Percentiles rank a stretch among this genome's conserved stretches.
Conservation (phyloP, 306 rosid genomes). For the Clitoria ternatea region DNA sequence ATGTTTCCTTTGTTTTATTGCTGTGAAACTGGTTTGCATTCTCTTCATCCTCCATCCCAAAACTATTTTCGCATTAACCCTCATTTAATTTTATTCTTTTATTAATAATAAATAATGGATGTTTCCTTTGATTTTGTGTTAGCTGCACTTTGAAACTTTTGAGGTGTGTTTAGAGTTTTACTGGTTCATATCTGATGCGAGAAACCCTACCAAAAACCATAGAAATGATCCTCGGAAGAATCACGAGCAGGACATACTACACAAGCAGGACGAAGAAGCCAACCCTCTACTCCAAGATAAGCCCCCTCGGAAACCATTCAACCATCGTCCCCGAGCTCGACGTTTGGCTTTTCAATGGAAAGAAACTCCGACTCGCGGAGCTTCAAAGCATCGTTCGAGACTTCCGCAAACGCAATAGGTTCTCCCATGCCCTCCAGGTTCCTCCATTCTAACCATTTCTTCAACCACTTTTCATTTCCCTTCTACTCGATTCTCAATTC, state of each 20-base stretch:
- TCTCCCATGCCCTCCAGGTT: constrained; percentile 66
- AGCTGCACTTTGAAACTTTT: too few relatives aligned
- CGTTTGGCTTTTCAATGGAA: constrained; percentile 68
- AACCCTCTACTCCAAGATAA: constrained; percentile 56
- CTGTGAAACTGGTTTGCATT: constrained; percentile 13
- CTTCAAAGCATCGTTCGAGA: constrained; percentile 78
- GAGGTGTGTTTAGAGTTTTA: too few relatives aligned
- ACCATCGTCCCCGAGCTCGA: constrained; percentile 62
- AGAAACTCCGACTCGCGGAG: constrained; percentile 58
- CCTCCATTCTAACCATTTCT: too few relatives aligned
- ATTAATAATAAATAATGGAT: too few relatives aligned
- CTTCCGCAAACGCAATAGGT: constrained; percentile 76
- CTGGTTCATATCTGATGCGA: too few relatives aligned
- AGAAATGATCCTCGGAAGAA: constrained; percentile 39
- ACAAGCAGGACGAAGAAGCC: constrained; percentile 54
- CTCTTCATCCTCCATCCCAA: too few relatives aligned
- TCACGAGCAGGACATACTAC: constrained; percentile 50
- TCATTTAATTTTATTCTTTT: too few relatives aligned
- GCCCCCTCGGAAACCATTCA: constrained; percentile 58
- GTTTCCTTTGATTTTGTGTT: too few relatives aligned
- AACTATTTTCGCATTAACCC: too few relatives aligned
- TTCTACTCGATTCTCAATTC: too few relatives aligned
- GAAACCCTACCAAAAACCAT: constrained; percentile 16
- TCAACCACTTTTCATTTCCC: too few relatives aligned
- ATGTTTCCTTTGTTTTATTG: background rate